A percentile compares a stretch with the other conserved stretches of the same genome.
These are phyloP conservation scores for Lactarius trivialis DNA, from an alignment of 768 basidiomycete species.

Conservation along the genomic window DNA sequence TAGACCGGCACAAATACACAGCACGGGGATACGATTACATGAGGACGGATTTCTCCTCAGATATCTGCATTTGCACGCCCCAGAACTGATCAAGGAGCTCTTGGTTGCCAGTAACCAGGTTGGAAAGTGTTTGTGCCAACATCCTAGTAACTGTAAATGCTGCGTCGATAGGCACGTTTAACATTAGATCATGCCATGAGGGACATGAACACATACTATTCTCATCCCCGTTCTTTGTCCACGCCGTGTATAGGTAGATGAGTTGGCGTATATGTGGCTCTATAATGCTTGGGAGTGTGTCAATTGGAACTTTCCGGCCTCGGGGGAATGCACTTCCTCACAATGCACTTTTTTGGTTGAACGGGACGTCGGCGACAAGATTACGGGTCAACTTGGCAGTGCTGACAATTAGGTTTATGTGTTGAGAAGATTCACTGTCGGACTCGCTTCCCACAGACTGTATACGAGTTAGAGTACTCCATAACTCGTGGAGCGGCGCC, in stretches of 20 bases:
- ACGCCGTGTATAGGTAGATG: conserved; percentile 71
- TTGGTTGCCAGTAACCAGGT: conserved; percentile 73
- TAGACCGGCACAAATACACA: conserved; percentile 6
- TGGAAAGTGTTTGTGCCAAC: conserved; percentile 73
- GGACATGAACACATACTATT: conserved; percentile 23
- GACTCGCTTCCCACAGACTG: conserved; percentile 36
- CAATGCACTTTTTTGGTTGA: conserved; percentile 71
- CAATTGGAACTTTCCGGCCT: not conserved
- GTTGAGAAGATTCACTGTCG: conserved; percentile 33
- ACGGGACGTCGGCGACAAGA: conserved; percentile 63
- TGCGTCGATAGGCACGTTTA: conserved; percentile 28
- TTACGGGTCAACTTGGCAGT: conserved; percentile 80
- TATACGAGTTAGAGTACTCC: conserved; percentile 34
- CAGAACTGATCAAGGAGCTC: conserved; percentile 50
- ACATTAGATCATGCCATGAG: not conserved
- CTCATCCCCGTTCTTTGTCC: conserved; percentile 58
- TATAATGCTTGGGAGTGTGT: conserved; percentile 43
- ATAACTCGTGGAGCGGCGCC: conserved; percentile 31
- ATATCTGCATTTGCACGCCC: conserved; percentile 56
- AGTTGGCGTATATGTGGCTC: conserved; percentile 65
- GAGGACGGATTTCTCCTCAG: conserved; percentile 69
- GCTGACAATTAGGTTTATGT: conserved; percentile 27
- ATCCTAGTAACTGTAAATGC: conserved; percentile 59
- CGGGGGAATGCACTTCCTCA: conserved; percentile 36
- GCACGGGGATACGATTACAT: conserved; percentile 39